Evolutionary conservation across 306 rosid genomes (phyloP), one percentile per base, ranked within the genome.

Genomic region (Cyclanthera cordifolia): DNA sequence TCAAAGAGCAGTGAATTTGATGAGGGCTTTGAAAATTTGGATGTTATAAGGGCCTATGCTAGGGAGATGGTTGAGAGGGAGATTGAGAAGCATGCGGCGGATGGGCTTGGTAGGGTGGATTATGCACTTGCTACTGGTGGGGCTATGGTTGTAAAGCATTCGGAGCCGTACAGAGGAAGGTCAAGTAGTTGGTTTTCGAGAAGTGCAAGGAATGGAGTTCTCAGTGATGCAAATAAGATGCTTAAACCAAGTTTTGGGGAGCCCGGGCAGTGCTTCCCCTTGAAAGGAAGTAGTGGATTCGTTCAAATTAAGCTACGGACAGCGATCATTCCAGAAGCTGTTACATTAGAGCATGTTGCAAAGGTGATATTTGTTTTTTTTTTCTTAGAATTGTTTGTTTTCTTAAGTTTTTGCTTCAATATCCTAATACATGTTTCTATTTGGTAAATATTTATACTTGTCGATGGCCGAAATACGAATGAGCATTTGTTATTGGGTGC

Each of bases 301-400:
- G 90, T 88, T 28, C 89, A 85, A 78, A 90, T 94, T 78, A 88
- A 57, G 85, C 77, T 94, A 75, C 85, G 97, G 12, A 55, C 95
- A 1, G 85, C 87, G 7, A 85, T 94, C 59, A 67, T 86, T 76
- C 96, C 99, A 0, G 97, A 94, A 82, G 95, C 97, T 69, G 56
- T 94, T 70, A 94, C 97, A 24, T 72, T 94, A 88, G 99, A 94
- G 67, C 99, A 94, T 83, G 86, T 88, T 71, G 91, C 99, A 23
- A 85, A 88, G 97, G 99, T 93, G 71, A 75, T 76, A 51, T n/a
- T 34, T 46, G 16, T n/a, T n/a, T n/a, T 5, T 25, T 45, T 55
- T 9, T 20, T 43, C 50, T 70, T 17, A 13, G 13, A 25, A 20
- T 21, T 70, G 16, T 49, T 30, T 49, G 5, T 47, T 8, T 7